Conservation (phyloP, 1,284 basidiomycete genomes). For the Moesziomyces antarcticus region DNA sequence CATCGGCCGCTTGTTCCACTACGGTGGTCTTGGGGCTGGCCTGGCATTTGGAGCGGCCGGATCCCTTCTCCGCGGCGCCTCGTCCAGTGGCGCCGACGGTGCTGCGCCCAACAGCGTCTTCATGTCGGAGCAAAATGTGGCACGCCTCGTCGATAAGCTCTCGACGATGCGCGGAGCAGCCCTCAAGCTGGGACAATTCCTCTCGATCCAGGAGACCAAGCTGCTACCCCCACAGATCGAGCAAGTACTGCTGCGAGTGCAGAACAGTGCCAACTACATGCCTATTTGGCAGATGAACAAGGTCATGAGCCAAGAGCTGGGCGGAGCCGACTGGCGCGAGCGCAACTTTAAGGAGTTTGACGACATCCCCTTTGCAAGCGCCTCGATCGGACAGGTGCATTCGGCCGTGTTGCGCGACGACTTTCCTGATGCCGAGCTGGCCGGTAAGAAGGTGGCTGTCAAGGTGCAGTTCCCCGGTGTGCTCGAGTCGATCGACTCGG, state of each 20-base stretch:
- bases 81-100: conserved; percentile 4
- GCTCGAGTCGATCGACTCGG: conserved; percentile 83
- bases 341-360: conserved; percentile 80
- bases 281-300: conserved; percentile 94
- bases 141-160: conserved; percentile 88
- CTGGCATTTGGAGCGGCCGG: conserved; percentile 64
- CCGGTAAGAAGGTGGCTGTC: conserved; percentile 75
- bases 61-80: conserved; percentile 46
- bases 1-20: conserved; percentile 65
- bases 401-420: conserved; percentile 74
- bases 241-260: conserved; percentile 86
- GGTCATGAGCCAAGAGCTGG: conserved; percentile 79
- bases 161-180: conserved; percentile 96
- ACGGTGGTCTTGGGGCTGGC: conserved; percentile 64
- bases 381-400: conserved; percentile 97
- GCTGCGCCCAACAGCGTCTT: conserved; percentile 20
- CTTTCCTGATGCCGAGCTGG: conserved; percentile 43
- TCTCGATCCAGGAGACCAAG: conserved; percentile 86
- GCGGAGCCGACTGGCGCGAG: conserved; percentile 78
- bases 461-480: conserved; percentile 98
- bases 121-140: conserved; percentile 76
- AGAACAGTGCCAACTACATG: conserved; percentile 98
- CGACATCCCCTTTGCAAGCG: conserved; percentile 90
- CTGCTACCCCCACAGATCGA: conserved; percentile 85
- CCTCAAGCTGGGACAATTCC: conserved; percentile 94